Percentiles rank a stretch among this genome's conserved stretches.
phyloP scores from a whole-genome alignment of 768 basidiomycete genomes.

The Boletales sp. region DNA sequence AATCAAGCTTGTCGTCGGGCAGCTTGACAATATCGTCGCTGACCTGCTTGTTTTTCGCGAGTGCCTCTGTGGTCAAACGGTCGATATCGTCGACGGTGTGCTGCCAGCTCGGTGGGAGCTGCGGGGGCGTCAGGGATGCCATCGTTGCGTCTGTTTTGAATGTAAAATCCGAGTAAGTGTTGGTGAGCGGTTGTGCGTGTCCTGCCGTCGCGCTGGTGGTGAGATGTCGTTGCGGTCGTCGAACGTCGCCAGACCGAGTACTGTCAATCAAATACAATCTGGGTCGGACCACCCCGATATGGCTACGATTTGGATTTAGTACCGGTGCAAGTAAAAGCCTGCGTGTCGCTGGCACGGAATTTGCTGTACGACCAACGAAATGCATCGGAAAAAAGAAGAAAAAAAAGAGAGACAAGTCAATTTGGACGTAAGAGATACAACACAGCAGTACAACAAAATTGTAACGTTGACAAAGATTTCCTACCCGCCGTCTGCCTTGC shows the following conservation, averaged over 20 bases:
- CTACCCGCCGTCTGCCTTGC: constrained; percentile 52
- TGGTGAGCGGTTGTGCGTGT: constrained; percentile 3
- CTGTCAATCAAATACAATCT: neutral
- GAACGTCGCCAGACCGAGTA: neutral
- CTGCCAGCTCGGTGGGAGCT: constrained; percentile 63
- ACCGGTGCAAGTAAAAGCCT: neutral
- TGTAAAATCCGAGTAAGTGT: neutral
- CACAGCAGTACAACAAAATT: constrained; percentile 1
- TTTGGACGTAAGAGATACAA: constrained; percentile 3
- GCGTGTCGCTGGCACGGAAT: neutral
- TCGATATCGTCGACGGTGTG: constrained; percentile 64
- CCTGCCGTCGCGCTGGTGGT: constrained; percentile 5
- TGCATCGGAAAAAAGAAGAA: neutral
- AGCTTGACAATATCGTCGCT: constrained; percentile 64
- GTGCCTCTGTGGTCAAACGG: constrained; percentile 53
- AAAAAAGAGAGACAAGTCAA: neutral
- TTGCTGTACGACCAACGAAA: constrained; percentile 1
- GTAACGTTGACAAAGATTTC: neutral
- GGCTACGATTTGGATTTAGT: neutral
- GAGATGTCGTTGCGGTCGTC: constrained; percentile 5
- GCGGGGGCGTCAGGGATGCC: constrained; percentile 60
- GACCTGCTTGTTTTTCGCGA: constrained; percentile 52
- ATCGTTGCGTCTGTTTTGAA: constrained; percentile 21
- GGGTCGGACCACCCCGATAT: constrained; percentile 15
- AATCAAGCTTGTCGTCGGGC: constrained; percentile 55